Evolutionary conservation across 179 eudicot genomes (phyloP).

Genomic region (Patellifolia procumbens): DNA sequence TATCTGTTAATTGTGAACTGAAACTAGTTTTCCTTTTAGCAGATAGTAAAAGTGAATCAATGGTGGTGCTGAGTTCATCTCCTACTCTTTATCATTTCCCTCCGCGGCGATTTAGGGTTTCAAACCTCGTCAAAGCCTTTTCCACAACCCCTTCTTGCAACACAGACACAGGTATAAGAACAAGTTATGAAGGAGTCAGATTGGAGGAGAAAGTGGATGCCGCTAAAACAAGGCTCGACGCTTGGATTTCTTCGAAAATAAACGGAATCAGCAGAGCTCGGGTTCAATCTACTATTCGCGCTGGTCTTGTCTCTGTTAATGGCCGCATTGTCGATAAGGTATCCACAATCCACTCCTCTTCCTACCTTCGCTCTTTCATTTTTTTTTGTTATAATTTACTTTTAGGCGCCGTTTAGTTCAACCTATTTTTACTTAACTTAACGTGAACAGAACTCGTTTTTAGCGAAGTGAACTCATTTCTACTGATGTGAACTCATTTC

Average conservation of each 20-base stretch:
- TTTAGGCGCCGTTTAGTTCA: too few relatives aligned
- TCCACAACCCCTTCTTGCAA: slow-evolving; percentile 21
- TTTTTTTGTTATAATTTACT: too few relatives aligned
- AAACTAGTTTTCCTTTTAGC: too few relatives aligned
- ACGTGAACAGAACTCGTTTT: too few relatives aligned
- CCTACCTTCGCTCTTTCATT: too few relatives aligned
- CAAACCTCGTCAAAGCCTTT: slow-evolving; percentile 35
- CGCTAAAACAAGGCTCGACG: slow-evolving; percentile 66
- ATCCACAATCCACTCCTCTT: too few relatives aligned
- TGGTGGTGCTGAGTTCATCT: slow-evolving; percentile 29
- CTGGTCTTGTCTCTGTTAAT: slow-evolving; percentile 79
- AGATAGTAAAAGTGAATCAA: background rate
- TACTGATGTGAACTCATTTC: too few relatives aligned
- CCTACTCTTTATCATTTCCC: slow-evolving; percentile 33
- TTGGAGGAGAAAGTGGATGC: slow-evolving; percentile 57
- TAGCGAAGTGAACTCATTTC: too few relatives aligned
- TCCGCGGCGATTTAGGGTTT: slow-evolving; percentile 38
- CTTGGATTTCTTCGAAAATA: slow-evolving; percentile 84
- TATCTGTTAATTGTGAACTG: too few relatives aligned
- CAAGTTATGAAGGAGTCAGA: slow-evolving; percentile 59
- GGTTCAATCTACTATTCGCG: slow-evolving; percentile 84
- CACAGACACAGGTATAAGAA: slow-evolving; percentile 34
- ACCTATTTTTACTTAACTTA: too few relatives aligned
- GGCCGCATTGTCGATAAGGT: slow-evolving; percentile 80
- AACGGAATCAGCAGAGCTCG: slow-evolving; percentile 82